Percentiles rank a stretch among this genome's conserved stretches.
Evolutionary conservation across 352 stramenopile species (phyloP).

Genomic region (Pythium brachiatum): DNA sequence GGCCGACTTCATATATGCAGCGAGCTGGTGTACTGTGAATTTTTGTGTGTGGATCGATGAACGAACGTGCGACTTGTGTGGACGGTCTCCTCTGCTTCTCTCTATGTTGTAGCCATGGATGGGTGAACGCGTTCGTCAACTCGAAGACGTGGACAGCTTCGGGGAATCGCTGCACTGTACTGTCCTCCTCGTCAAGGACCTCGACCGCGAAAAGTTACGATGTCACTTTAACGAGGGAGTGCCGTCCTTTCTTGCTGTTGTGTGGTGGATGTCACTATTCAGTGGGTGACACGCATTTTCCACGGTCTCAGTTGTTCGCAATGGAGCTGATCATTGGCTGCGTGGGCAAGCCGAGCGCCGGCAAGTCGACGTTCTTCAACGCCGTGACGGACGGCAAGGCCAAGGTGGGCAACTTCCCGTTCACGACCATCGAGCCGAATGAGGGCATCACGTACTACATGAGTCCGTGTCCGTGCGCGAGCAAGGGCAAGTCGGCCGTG

Average conservation of each 20-base stretch:
- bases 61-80: neutral
- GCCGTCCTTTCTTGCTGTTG: neutral
- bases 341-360: conserved; percentile 84
- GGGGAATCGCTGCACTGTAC: too few relatives aligned
- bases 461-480: conserved; percentile 72
- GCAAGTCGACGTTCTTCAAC: conserved; percentile 91
- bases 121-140: too few relatives aligned
- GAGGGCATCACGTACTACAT: conserved; percentile 90
- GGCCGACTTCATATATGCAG: neutral
- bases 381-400: conserved; percentile 87
- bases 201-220: neutral
- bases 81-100: too few relatives aligned
- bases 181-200: too few relatives aligned
- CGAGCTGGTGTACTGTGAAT: neutral
- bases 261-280: neutral
- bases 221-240: neutral
- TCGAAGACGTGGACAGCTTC: too few relatives aligned
- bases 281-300: neutral
- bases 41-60: neutral
- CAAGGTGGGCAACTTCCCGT: conserved; percentile 87
- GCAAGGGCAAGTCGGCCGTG: conserved; percentile 51
- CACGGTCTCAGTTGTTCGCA: neutral
- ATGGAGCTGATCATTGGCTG: conserved; percentile 90
- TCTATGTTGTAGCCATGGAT: too few relatives aligned
- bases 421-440: conserved; percentile 90